Evolutionary conservation across 345 rosid genomes (phyloP), one percentile per base, ranked within the genome.

Genomic region (Conringia planisiliqua): DNA sequence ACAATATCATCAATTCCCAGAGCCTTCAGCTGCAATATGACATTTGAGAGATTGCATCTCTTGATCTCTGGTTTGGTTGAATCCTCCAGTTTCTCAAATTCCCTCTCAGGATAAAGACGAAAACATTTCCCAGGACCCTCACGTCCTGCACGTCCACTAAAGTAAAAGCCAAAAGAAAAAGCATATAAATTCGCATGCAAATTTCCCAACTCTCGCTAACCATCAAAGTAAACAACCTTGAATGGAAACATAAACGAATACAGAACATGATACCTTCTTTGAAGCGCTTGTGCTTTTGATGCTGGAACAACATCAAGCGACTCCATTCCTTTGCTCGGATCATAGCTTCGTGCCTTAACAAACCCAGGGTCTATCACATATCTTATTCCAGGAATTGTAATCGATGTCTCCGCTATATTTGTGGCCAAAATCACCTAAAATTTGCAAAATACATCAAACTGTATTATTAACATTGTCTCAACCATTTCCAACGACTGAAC

Each of bases 91-190:
- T 90, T 91, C 83, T 83, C 96, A 80, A 90, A 94, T 81, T 94
- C 96, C 33, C 79, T 82, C 82, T 94, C 95, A 6, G 89, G 93
- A 78, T 91, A 94, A 58, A 94, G 96, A 62, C 97, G 93, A 68
- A 91, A 94, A 80, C 97, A 94, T 75, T 91, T 91, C 65, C 97
- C 98, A 42, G 93, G 96, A 62, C 91, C 92, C 80, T 90, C 97
- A 73, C 96, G 97, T 62, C 98, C 98, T 65, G 98, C 96, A 17
- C 93, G 95, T 47, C 98, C 98, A 83, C 97, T 91, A 82, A 72
- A 80, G 55, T 71, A 64, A 80, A 44, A 77, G 38, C 65, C 52
- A 67, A 73, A 54, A n/a, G 10, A 16, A 38, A 36, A 22, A 68
- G 6, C 14, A 36, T 14, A 30, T 20, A 30, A 36, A 38, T 12